Evolutionary conservation across 305 asterid species (phyloP), one percentile per base, ranked within the genome.

Genomic region (Coffea humblotiana): DNA sequence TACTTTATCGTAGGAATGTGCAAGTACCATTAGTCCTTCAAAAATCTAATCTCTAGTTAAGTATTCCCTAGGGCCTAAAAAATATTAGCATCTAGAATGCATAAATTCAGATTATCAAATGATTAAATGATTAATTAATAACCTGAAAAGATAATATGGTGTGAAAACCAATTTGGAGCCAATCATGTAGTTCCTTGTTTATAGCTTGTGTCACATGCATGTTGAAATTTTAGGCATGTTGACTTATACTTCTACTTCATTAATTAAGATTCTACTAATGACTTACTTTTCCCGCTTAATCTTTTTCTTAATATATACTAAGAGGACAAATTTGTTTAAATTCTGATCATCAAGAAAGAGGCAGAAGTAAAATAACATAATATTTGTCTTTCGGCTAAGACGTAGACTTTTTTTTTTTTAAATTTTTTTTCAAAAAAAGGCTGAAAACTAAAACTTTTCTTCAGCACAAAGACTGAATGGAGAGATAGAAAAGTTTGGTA

Each of bases 121-220:
- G 76, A 25, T 15, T n/a, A 29, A 47, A 21, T 23, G 58, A 71
- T 71, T 71, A n/a, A 19, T 71, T 47, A 47, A 45, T 71, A 15
- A 71, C 47, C 75, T 35, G 51, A 15, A 47, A 47, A 13, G 51
- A 23, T 35, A 8, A 40, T 21, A 35, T 37, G 6, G 48, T 32
- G 48, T 67, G 15, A 40, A 69, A 37, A 37, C 23, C 8, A 1
- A 12, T 14, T 40, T 70, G 11, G 35, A 47, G 60, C n/a, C 13
- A n/a, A 21, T n/a, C 19, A 11, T 18, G 27, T 52, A 16, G 12
- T 51, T 74, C 67, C 67, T 74, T 56, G 19, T 74, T 74, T 18
- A 9, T 54, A 74, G 68, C 77, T 32, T 32, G 54, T 54, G 51
- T 54, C 77, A 74, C 77, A 74, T 74, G 77, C 67, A 54, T 54